These are phyloP conservation scores for Pythium aquatile DNA, from an alignment of 352 stramenopile genomes.

Conservation along the genomic window DNA sequence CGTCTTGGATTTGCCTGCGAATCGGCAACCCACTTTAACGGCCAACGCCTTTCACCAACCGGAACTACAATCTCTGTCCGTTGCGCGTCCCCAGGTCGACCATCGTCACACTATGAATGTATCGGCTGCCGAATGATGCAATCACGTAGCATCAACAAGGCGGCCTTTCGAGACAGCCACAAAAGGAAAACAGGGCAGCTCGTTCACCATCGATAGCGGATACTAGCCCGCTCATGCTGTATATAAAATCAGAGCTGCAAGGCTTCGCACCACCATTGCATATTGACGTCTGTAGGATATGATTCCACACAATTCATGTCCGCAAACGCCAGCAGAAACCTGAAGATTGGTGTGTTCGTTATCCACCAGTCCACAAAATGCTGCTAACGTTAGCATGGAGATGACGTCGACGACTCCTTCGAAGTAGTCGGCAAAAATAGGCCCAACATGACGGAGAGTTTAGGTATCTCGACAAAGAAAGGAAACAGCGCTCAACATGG, in stretches of 20 bases:
- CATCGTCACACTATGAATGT: not conserved
- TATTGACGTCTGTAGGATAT: too few species aligned
- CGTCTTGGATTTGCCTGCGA: not conserved
- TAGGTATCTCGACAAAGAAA: too few species aligned
- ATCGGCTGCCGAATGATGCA: not conserved
- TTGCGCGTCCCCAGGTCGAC: not conserved
- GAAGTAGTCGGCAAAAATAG: too few species aligned
- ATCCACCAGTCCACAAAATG: too few species aligned
- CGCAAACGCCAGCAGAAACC: too few species aligned
- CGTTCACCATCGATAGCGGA: not conserved
- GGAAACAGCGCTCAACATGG: too few species aligned
- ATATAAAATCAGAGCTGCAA: not conserved
- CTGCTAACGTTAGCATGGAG: too few species aligned
- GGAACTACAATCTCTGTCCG: not conserved
- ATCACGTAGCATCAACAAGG: not conserved
- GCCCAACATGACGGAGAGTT: too few species aligned
- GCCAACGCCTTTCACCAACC: not conserved
- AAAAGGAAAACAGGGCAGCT: conserved; percentile 1
- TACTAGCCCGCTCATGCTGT: conserved; percentile 1
- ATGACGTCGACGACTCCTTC: too few species aligned
- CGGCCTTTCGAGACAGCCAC: not conserved
- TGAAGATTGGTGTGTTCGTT: too few species aligned
- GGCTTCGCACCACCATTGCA: not conserved
- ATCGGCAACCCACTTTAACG: not conserved
- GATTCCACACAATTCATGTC: too few species aligned